Conservation (phyloP, 164 flowering plant genomes). For the Stephania yunnanensis region DNA sequence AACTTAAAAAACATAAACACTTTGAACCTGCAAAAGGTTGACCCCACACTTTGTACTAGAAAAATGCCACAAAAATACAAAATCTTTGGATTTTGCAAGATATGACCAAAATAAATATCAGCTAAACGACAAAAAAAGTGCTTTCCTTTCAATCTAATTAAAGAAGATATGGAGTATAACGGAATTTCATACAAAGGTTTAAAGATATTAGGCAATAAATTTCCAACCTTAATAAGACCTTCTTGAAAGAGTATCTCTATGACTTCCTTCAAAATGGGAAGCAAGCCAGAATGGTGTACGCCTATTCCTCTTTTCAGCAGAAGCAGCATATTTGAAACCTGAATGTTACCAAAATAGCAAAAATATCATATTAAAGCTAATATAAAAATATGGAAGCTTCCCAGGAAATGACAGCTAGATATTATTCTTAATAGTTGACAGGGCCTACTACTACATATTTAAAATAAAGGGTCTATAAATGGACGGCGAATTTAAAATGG, state of each 20-base stretch:
- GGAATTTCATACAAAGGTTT: neutral
- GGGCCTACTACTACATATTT: too few species aligned
- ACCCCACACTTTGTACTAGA: neutral
- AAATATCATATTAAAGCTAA: neutral
- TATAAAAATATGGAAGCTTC: neutral
- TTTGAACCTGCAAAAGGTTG: neutral
- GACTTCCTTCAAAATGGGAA: constrained; percentile 96
- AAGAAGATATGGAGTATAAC: neutral
- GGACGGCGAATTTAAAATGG: neutral
- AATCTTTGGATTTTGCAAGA: neutral
- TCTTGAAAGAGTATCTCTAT: constrained; percentile 98
- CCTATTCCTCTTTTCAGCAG: constrained; percentile 96
- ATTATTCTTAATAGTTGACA: too few species aligned
- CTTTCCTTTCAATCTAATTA: neutral
- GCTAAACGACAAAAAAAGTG: neutral
- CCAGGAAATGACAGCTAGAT: neutral
- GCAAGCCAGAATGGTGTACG: constrained; percentile 99
- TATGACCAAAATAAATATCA: neutral
- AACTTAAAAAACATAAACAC: neutral
- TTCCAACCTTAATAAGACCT: constrained; percentile 87
- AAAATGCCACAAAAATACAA: neutral
- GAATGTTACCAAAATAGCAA: constrained; percentile 7
- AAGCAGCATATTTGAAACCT: constrained; percentile 96
- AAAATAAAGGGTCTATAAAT: neutral
- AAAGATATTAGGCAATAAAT: neutral